Conservation (phyloP, 306 rosid species). For the Quillaja saponaria region DNA sequence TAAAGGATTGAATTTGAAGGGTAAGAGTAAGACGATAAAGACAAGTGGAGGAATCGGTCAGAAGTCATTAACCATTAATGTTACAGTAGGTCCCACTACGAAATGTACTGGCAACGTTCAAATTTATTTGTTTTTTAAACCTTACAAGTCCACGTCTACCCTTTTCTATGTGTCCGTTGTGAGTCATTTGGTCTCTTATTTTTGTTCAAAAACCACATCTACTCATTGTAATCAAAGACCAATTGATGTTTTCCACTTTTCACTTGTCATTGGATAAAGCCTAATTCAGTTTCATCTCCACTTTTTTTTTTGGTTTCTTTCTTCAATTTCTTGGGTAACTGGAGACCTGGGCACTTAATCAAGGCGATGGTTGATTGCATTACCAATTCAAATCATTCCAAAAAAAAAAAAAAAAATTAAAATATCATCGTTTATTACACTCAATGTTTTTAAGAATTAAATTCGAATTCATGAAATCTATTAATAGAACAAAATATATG, state of each 20-base stretch:
- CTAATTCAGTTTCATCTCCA: too few species aligned
- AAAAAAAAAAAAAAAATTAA: background rate
- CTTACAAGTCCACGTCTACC: conserved; percentile 37
- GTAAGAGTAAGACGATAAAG: background rate
- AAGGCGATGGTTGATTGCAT: background rate
- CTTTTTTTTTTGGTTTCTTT: background rate
- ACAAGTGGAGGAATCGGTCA: conserved; percentile 28
- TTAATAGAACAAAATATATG: too few species aligned
- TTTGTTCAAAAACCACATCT: conserved; percentile 13
- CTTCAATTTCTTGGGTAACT: conserved; percentile 9
- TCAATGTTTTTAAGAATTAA: too few species aligned
- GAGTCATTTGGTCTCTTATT: conserved; percentile 25
- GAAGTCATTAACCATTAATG: too few species aligned
- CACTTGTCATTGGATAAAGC: background rate
- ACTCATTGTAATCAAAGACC: background rate
- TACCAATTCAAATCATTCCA: conserved; percentile 14
- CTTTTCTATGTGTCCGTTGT: conserved; percentile 36
- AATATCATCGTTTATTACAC: too few species aligned
- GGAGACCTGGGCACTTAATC: conserved; percentile 23
- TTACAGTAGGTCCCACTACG: conserved; percentile 25
- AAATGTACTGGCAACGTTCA: conserved; percentile 32
- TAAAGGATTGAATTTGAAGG: background rate
- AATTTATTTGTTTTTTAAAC: background rate
- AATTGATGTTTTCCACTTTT: conserved; percentile 4
- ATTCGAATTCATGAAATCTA: too few species aligned